A percentile compares a stretch with the other conserved stretches of the same genome.
phyloP scores from a whole-genome alignment of 2,329 filamentous ascomycete species.

The Paracoccidioides brasiliensis region DNA sequence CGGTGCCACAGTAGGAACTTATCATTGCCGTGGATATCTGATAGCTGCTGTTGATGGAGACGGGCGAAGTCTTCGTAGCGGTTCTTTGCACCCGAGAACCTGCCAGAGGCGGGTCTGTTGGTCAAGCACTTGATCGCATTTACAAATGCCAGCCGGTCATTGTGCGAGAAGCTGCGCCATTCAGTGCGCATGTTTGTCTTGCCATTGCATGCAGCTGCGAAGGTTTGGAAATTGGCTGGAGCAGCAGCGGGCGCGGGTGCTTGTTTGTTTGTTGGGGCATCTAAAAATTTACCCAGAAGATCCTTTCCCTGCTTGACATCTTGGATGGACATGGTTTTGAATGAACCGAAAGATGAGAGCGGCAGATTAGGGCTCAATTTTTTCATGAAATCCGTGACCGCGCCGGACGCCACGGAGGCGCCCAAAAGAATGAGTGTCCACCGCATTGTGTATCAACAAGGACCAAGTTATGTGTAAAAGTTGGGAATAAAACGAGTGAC shows the following conservation, averaged over 20 bases:
- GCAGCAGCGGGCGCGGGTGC: neutral
- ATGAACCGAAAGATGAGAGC: conserved; percentile 21
- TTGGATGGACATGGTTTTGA: conserved; percentile 22
- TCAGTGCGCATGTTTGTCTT: neutral
- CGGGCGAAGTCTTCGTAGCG: conserved; percentile 4
- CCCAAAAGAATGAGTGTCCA: neutral
- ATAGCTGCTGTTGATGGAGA: conserved; percentile 1
- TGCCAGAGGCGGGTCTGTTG: neutral
- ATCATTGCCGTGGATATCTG: neutral
- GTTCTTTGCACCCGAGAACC: neutral
- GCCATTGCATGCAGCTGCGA: neutral
- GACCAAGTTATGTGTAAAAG: neutral
- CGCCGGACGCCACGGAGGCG: neutral
- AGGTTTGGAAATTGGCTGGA: neutral
- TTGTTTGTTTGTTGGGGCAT: neutral
- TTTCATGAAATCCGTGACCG: neutral
- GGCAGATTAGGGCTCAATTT: neutral
- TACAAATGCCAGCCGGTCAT: conserved; percentile 1
- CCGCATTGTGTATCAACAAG: neutral
- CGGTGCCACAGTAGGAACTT: conserved; percentile 4
- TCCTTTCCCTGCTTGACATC: conserved; percentile 19
- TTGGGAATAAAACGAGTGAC: conserved; percentile 1
- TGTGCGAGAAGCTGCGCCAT: neutral
- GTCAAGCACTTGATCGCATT: neutral
- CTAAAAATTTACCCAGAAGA: neutral